These are phyloP conservation scores for Fraxinus baroniana DNA, from an alignment of 305 asterid species.

Conservation along the genomic window DNA sequence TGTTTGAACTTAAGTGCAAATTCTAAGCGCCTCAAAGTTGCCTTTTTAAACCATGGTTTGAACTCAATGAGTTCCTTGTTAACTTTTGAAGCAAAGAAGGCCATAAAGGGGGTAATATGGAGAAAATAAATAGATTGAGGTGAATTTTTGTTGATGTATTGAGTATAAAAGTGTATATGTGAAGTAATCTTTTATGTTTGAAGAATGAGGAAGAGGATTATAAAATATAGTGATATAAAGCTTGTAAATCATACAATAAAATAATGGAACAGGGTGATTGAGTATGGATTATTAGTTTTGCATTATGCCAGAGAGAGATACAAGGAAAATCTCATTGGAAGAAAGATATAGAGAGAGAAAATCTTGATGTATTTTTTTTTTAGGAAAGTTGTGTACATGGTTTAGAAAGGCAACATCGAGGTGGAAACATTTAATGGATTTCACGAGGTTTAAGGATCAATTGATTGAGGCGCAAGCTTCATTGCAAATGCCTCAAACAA, in stretches of 20 bases:
- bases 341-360: background rate
- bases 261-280: background rate
- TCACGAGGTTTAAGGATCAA: background rate
- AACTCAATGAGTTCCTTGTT: background rate
- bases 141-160: background rate
- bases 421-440: background rate
- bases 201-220: background rate
- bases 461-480: background rate
- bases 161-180: background rate
- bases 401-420: background rate
- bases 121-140: background rate
- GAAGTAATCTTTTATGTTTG: background rate
- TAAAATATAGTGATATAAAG: background rate
- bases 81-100: background rate
- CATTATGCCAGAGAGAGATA: background rate
- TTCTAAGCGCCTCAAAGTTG: background rate
- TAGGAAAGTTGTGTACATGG: background rate
- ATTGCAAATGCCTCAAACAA: background rate
- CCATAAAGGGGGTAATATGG: background rate
- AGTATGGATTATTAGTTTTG: background rate
- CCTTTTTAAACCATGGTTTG: background rate
- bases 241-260: background rate
- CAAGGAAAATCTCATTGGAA: background rate
- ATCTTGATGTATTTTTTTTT: background rate
- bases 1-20: background rate